A percentile compares a stretch with the other conserved stretches of the same genome.
Conservation (phyloP, 108 stramenopile species). For the Mayamaea pseudoterrestris region DNA sequence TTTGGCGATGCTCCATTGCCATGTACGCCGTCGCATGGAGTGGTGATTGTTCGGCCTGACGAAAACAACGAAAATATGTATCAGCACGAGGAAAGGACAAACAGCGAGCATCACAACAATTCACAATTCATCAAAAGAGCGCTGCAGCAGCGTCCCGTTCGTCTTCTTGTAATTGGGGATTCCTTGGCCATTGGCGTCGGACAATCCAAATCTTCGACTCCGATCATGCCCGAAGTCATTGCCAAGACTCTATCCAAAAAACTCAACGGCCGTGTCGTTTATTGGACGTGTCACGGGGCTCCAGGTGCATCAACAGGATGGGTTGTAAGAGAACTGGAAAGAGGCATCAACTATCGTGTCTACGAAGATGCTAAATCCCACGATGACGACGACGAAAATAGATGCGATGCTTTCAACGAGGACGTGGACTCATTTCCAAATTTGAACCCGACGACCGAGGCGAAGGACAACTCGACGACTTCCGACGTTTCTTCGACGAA, state of each 20-base stretch:
- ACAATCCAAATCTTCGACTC: constrained; percentile 28
- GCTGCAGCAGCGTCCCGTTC: constrained; percentile 13
- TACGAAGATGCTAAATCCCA: too few species aligned
- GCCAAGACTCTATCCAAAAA: constrained; percentile 29
- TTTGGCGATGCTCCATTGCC: constrained; percentile 21
- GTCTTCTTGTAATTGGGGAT: constrained; percentile 51
- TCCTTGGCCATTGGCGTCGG: constrained; percentile 58
- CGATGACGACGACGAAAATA: too few species aligned
- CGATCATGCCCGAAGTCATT: constrained; percentile 47
- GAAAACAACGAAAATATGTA: constrained; percentile 2
- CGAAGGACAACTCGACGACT: too few species aligned
- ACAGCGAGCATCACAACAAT: neutral
- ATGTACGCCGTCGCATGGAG: constrained; percentile 21
- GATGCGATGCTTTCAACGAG: too few species aligned
- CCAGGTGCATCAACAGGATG: constrained; percentile 28
- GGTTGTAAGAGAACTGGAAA: constrained; percentile 9
- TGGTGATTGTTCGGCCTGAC: constrained; percentile 11
- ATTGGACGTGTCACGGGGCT: constrained; percentile 44
- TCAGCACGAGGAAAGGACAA: neutral
- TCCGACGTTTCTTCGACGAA: constrained; percentile 1
- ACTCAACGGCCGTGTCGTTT: constrained; percentile 33
- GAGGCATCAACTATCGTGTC: constrained; percentile 4
- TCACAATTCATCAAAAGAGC: neutral
- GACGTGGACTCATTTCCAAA: too few species aligned
- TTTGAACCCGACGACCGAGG: too few species aligned